Evolutionary conservation across 441 rosid genomes (phyloP).

Genomic region (Arabidopsis lyrata): DNA sequence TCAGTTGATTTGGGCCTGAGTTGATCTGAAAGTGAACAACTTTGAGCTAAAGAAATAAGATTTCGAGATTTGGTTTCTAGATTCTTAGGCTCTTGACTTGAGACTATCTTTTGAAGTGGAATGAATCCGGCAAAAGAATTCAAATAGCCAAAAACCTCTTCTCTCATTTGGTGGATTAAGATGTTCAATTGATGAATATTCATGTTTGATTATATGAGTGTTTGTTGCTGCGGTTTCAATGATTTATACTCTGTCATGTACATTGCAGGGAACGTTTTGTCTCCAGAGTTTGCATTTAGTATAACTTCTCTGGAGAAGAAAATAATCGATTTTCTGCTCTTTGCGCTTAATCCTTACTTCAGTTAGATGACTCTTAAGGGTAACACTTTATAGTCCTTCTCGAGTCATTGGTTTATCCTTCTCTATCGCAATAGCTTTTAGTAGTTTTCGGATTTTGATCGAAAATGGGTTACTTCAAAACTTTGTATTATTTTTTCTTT

Average conservation of each 20-base stretch:
- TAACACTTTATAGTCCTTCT: conserved; percentile 42
- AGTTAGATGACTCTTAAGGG: conserved; percentile 39
- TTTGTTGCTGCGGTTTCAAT: conserved; percentile 20
- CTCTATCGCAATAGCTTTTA: conserved; percentile 4
- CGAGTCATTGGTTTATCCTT: conserved; percentile 28
- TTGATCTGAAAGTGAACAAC: conserved; percentile 14
- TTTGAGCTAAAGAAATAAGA: conserved; percentile 8
- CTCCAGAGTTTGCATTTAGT: conserved; percentile 39
- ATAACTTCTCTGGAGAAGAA: conserved; percentile 29
- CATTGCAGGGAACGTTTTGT: conserved; percentile 41
- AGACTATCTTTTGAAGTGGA: neutral
- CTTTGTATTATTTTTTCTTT: neutral
- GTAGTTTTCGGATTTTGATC: neutral
- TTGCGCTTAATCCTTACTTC: conserved; percentile 33
- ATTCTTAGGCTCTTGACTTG: neutral
- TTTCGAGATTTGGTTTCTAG: conserved; percentile 17
- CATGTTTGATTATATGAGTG: conserved; percentile 17
- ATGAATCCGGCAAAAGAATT: neutral
- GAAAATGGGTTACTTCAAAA: conserved; percentile 1
- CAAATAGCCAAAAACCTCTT: neutral
- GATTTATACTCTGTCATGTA: conserved; percentile 37
- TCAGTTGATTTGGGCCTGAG: neutral
- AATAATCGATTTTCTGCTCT: conserved; percentile 13
- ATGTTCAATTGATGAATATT: neutral
- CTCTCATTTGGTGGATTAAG: conserved; percentile 16